Conservation (phyloP, 2,329 filamentous ascomycete genomes). For the Trichoderma sp. region DNA sequence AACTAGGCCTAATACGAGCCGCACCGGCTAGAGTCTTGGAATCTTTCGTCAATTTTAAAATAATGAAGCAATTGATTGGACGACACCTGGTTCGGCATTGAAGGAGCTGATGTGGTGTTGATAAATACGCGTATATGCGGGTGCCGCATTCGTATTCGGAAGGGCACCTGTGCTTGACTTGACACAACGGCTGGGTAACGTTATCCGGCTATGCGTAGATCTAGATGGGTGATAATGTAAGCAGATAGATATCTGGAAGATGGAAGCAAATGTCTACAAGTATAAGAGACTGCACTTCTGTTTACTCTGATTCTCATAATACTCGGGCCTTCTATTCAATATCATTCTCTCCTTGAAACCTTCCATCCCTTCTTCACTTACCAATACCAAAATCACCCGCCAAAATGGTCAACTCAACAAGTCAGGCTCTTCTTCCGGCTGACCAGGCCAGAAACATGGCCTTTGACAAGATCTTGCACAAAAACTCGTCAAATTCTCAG, state of each 20-base stretch:
- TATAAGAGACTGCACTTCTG: not conserved
- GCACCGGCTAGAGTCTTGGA: not conserved
- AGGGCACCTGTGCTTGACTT: not conserved
- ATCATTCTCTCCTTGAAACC: not conserved
- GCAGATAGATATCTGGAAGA: not conserved
- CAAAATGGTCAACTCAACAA: constrained; percentile 22
- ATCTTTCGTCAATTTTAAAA: not conserved
- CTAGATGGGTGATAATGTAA: not conserved
- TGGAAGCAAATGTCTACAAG: not conserved
- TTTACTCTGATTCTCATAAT: not conserved
- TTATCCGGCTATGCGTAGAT: not conserved
- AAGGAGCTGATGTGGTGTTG: not conserved
- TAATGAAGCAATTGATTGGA: not conserved
- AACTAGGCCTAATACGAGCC: not conserved
- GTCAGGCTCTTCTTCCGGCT: constrained; percentile 64
- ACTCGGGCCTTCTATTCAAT: not conserved
- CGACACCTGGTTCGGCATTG: not conserved
- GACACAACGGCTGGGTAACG: not conserved
- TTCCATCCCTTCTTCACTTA: not conserved
- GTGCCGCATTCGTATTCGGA: constrained; percentile 14
- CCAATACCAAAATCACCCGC: not conserved
- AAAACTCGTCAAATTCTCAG: constrained; percentile 57
- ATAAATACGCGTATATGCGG: constrained; percentile 1
- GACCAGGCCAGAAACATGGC: constrained; percentile 76
- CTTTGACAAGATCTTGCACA: constrained; percentile 82